A percentile compares a stretch with the other conserved stretches of the same genome.
These are phyloP conservation scores for Epichloe hybrida DNA, from an alignment of 2,329 filamentous ascomycete genomes.

Conservation along the genomic window DNA sequence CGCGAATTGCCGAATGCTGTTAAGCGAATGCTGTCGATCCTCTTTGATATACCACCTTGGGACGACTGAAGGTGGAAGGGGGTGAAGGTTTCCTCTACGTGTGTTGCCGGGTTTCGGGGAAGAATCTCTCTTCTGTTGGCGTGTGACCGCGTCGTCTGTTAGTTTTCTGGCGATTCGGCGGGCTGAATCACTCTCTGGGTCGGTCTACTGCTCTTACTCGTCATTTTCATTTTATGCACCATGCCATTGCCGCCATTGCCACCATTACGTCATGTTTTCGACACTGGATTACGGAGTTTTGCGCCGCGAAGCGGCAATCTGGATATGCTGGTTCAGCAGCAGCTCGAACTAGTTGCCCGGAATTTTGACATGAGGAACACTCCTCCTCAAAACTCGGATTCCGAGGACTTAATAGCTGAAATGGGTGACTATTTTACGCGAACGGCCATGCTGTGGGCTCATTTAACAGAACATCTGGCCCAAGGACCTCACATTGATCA, in stretches of 20 bases:
- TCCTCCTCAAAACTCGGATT: slow-evolving; percentile 7
- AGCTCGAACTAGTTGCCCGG: slow-evolving; percentile 14
- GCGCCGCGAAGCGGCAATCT: slow-evolving; percentile 7
- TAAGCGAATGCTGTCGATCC: too few species aligned
- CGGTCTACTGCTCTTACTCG: background rate
- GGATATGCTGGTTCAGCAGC: slow-evolving; percentile 16
- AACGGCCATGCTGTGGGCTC: slow-evolving; percentile 20
- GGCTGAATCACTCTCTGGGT: background rate
- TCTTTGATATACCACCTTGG: too few species aligned
- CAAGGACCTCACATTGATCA: slow-evolving; percentile 20
- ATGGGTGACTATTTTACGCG: slow-evolving; percentile 23
- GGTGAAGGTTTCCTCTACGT: background rate
- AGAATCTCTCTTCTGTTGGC: background rate
- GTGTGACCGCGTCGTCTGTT: background rate
- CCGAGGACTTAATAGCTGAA: slow-evolving; percentile 18
- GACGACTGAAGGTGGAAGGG: background rate
- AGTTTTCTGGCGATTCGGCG: background rate
- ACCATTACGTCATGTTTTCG: slow-evolving; percentile 13
- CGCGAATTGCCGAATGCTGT: too few species aligned
- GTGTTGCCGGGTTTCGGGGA: too few species aligned
- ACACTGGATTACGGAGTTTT: slow-evolving; percentile 12
- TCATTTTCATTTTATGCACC: background rate
- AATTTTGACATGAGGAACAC: slow-evolving; percentile 11
- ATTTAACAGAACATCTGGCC: slow-evolving; percentile 20
- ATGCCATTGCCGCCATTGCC: slow-evolving; percentile 15